phyloP scores from a whole-genome alignment of 2,329 filamentous ascomycete genomes.

The Penicillium sp. region DNA sequence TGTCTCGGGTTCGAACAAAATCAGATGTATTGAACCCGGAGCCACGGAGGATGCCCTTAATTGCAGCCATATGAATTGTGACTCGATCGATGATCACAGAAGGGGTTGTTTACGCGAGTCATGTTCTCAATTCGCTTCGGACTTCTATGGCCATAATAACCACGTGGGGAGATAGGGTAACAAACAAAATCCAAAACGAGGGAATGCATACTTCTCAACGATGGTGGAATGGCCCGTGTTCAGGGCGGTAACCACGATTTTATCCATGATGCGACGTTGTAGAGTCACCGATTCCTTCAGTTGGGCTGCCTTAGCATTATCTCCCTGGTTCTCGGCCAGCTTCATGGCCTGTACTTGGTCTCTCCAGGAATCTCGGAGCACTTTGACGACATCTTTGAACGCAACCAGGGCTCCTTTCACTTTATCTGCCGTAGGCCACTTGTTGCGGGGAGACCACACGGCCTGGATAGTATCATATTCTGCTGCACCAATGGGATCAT shows the following conservation, averaged over 20 bases:
- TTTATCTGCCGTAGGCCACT: constrained; percentile 46
- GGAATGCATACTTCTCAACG: constrained; percentile 46
- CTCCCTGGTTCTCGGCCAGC: constrained; percentile 55
- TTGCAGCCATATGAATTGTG: constrained; percentile 27
- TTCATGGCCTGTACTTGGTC: constrained; percentile 53
- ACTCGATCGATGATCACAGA: constrained; percentile 25
- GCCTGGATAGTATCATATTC: constrained; percentile 59
- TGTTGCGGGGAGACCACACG: constrained; percentile 56
- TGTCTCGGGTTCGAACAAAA: background rate
- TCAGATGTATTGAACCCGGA: background rate
- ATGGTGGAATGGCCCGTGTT: constrained; percentile 45
- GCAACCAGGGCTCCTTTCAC: constrained; percentile 53
- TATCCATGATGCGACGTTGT: constrained; percentile 55
- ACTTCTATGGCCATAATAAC: constrained; percentile 32
- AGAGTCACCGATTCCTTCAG: constrained; percentile 55
- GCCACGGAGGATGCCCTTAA: constrained; percentile 21
- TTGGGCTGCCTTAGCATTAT: constrained; percentile 50
- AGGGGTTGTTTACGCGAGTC: constrained; percentile 33
- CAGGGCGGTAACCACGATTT: constrained; percentile 44
- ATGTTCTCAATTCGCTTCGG: constrained; percentile 34
- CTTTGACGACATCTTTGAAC: constrained; percentile 58
- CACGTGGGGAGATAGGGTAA: constrained; percentile 19
- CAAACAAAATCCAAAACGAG: constrained; percentile 5
- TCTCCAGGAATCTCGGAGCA: constrained; percentile 60
- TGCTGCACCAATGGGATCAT: constrained; percentile 50